A percentile compares a stretch with the other conserved stretches of the same genome.
Conservation (phyloP, 2,329 filamentous ascomycete genomes). For the Ophiostoma sp. region DNA sequence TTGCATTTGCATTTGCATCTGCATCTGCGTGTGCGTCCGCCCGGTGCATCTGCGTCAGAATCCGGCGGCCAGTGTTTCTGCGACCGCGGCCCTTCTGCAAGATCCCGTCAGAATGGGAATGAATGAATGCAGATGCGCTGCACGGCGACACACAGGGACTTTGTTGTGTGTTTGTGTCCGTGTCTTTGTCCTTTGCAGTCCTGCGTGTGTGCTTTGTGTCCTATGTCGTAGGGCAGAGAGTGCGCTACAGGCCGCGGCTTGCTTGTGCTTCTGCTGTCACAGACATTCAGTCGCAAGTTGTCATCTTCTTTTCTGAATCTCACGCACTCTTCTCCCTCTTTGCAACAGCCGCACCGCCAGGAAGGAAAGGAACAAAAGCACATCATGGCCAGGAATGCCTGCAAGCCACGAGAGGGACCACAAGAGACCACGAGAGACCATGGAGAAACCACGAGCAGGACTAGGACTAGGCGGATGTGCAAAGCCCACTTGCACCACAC, state of each 20-base stretch:
- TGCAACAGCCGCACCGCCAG: background rate
- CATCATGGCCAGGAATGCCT: constrained; percentile 5
- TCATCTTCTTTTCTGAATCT: background rate
- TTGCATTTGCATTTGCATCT: constrained; percentile 17
- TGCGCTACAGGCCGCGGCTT: background rate
- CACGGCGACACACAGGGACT: constrained; percentile 12
- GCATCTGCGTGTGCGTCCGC: constrained; percentile 3
- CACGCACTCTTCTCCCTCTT: background rate
- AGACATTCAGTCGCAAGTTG: background rate
- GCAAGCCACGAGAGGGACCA: constrained; percentile 7
- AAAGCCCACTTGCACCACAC: background rate
- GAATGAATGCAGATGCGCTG: background rate
- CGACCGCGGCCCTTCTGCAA: constrained; percentile 19
- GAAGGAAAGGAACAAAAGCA: background rate
- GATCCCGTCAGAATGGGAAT: constrained; percentile 15
- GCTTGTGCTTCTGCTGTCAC: background rate
- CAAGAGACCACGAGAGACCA: background rate
- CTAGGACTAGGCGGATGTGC: background rate
- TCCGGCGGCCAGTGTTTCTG: constrained; percentile 13
- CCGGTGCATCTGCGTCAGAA: background rate
- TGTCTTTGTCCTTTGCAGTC: background rate
- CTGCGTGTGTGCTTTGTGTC: background rate
- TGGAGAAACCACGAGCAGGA: background rate
- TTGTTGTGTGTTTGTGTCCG: background rate
- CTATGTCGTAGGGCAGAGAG: background rate